These are phyloP conservation scores for Tetradesmus lagerheimii DNA, from an alignment of 139 green algal genomes.

Conservation along the genomic window DNA sequence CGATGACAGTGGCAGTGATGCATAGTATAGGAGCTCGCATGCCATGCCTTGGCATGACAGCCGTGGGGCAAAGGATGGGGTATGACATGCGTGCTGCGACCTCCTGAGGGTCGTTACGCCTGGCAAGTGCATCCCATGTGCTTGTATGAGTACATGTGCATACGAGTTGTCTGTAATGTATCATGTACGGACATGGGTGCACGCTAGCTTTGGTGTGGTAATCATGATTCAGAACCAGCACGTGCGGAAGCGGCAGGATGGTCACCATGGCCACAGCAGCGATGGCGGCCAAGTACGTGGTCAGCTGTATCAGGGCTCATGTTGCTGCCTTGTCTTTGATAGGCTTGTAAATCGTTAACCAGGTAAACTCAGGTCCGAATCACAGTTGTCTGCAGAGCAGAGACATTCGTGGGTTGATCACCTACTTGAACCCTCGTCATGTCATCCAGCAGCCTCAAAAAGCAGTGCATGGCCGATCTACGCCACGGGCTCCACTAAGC, in stretches of 20 bases:
- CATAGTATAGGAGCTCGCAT: neutral
- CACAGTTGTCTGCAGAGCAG: neutral
- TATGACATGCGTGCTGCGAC: too few relatives aligned
- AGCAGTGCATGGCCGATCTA: neutral
- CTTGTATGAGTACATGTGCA: too few relatives aligned
- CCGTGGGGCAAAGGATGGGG: neutral
- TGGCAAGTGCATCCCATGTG: too few relatives aligned
- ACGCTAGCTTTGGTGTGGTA: too few relatives aligned
- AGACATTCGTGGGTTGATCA: neutral
- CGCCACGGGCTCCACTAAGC: neutral
- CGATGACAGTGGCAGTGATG: neutral
- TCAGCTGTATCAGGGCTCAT: neutral
- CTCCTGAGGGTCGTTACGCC: too few relatives aligned
- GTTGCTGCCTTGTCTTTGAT: neutral
- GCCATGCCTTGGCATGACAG: too few relatives aligned
- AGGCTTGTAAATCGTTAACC: neutral
- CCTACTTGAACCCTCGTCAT: neutral
- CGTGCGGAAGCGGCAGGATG: too few relatives aligned
- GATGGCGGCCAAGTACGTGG: neutral
- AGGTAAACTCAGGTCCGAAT: neutral
- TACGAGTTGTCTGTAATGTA: neutral
- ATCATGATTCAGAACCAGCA: neutral
- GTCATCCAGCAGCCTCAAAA: neutral
- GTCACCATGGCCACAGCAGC: too few relatives aligned
- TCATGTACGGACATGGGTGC: too few relatives aligned